Conservation (phyloP, 1,284 basidiomycete genomes). For the Coriolopsis trogii region DNA sequence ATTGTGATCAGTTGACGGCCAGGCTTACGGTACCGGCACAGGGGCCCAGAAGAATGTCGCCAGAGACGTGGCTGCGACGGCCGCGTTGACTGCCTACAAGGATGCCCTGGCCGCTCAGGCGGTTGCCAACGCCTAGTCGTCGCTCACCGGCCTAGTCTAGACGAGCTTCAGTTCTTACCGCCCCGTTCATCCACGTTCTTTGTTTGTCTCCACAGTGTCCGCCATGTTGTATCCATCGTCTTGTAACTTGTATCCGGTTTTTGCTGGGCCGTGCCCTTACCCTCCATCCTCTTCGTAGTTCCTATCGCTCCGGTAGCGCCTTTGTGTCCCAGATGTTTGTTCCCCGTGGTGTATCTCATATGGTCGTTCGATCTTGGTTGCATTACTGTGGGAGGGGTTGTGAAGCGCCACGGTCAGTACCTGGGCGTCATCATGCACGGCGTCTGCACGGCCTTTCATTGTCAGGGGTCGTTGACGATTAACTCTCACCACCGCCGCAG, state of each 20-base stretch:
- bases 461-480: no score
- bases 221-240: neutral
- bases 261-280: neutral
- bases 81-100: conserved; percentile 38
- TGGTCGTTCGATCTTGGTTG: conserved; percentile 8
- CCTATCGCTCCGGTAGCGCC: conserved; percentile 11
- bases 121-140: neutral
- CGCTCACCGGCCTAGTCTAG: neutral
- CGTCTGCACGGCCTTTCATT: no score
- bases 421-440: neutral
- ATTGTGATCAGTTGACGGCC: conserved; percentile 45
- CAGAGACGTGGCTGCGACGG: conserved; percentile 55
- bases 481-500: no score
- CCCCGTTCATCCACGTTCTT: neutral
- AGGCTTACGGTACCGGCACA: conserved; percentile 45
- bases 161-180: neutral
- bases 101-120: neutral
- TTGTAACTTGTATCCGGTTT: neutral
- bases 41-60: conserved; percentile 56
- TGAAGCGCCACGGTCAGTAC: neutral
- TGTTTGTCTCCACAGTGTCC: neutral
- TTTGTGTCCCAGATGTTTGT: conserved; percentile 12
- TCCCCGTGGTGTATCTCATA: neutral
- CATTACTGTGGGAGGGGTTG: neutral
- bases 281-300: neutral